phyloP scores from a whole-genome alignment of 2,329 filamentous ascomycete genomes.

The Verruconis gallopava region DNA sequence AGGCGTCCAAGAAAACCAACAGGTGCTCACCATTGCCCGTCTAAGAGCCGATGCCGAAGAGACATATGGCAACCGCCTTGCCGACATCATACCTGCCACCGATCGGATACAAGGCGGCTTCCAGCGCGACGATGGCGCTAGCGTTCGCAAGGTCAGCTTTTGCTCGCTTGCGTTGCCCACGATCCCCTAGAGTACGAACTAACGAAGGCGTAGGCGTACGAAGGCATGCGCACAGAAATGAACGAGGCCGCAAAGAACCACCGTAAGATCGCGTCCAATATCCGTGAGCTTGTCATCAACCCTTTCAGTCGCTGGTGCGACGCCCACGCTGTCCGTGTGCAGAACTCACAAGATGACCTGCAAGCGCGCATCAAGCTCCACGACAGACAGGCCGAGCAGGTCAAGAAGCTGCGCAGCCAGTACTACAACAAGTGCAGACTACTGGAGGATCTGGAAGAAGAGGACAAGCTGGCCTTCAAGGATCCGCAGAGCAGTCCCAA shows the following conservation, averaged over 20 bases:
- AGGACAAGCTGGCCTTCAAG: conserved; percentile 96
- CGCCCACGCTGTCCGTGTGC: conserved; percentile 78
- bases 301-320: conserved; percentile 96
- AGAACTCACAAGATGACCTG: conserved; percentile 89
- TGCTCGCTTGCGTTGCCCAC: background rate
- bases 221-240: conserved; percentile 88
- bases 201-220: conserved; percentile 56
- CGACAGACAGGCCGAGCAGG: conserved; percentile 76
- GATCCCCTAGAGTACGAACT: too few species aligned
- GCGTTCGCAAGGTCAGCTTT: conserved; percentile 68
- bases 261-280: conserved; percentile 90
- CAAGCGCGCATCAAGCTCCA: conserved; percentile 84
- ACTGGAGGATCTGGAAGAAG: conserved; percentile 92
- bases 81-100: conserved; percentile 67
- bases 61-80: conserved; percentile 65
- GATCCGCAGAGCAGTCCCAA: conserved; percentile 49
- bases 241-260: conserved; percentile 79
- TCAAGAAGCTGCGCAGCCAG: conserved; percentile 85
- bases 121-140: conserved; percentile 83
- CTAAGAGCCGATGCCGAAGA: conserved; percentile 96
- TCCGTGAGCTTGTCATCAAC: conserved; percentile 86
- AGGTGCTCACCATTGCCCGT: conserved; percentile 79
- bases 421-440: conserved; percentile 99
- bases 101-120: conserved; percentile 80
- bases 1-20: conserved; percentile 87